Evolutionary conservation across 179 eudicot species (phyloP).

Genomic region (Beta corolliflora): DNA sequence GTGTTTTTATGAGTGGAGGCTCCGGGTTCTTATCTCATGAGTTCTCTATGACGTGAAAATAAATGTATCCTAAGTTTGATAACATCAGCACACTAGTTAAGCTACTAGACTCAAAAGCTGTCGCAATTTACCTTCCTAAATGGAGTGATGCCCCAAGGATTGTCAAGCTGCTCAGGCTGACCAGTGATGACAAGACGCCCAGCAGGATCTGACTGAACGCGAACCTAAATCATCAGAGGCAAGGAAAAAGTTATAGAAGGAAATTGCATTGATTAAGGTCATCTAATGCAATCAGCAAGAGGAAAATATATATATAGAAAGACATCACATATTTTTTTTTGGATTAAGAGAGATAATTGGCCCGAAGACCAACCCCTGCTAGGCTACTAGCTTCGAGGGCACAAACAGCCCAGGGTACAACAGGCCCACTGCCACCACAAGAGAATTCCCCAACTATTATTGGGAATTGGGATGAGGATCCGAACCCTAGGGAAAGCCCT

Average conservation of each 20-base stretch:
- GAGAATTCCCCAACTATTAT: too few relatives aligned
- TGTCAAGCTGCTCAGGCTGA: slow-evolving; percentile 84
- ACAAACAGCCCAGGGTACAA: too few relatives aligned
- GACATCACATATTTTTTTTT: neutral
- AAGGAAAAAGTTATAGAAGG: neutral
- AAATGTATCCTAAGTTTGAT: neutral
- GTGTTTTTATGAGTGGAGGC: neutral
- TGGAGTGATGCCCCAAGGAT: slow-evolving; percentile 90
- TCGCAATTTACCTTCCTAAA: slow-evolving; percentile 64
- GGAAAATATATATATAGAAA: neutral
- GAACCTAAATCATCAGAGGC: slow-evolving; percentile 50
- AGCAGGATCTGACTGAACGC: slow-evolving; percentile 86
- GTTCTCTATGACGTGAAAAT: neutral
- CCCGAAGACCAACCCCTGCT: too few relatives aligned
- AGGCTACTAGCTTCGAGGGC: too few relatives aligned
- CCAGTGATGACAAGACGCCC: slow-evolving; percentile 88
- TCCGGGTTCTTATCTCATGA: neutral
- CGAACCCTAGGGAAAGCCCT: too few relatives aligned
- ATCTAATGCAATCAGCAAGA: neutral
- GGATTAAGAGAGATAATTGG: too few relatives aligned
- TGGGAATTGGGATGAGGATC: too few relatives aligned
- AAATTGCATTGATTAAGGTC: neutral
- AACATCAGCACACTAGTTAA: neutral
- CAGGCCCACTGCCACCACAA: too few relatives aligned
- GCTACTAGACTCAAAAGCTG: neutral